Evolutionary conservation across 164 flowering plant species (phyloP), one percentile per base, ranked within the genome.

Genomic region (Nelumbo lutea): DNA sequence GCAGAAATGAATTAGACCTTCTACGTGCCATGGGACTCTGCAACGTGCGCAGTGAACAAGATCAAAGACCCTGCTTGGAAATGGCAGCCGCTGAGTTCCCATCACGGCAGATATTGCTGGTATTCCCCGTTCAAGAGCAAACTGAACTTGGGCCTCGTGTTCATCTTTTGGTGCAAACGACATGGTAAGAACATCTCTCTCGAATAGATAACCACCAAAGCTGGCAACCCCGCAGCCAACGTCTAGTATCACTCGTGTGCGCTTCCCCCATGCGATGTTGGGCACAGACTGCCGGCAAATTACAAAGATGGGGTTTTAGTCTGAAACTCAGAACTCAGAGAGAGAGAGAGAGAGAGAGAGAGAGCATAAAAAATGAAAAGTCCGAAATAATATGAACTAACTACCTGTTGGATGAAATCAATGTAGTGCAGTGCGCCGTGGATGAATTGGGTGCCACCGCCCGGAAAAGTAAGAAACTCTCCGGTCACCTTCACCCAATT

Each of bases 211-310:
- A 38, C 99, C 97, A 0, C 97, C 97, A 71, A 95, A 92, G 74
- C 97, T 95, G 8, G 97, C 98, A 61, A 95, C 97, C 5, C 98
- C 97, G 67, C 96, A 90, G 1, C 98, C 98, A 65, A 95, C 97
- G 73, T 95, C 98, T 64, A 95, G 65, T 40, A 90, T 67, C 44
- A 88, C 93, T 58, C 98, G 73, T 3, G 89, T 87, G 59, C 67
- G 82, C 78, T 86, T 90, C 13, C 97, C 98, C 97, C 97, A 95
- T 52, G 77, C 80, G 58, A 95, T 86, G 3, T 75, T 75, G 0
- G 90, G 88, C 15, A 77, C 84, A 8, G 91, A 42, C 97, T 95
- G 86, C 72, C 27, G 79, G 3, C 61, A 67, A 77, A 70, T 27
- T 61, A 9, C 15, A 42, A 40, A 55, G 38, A 59, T 8, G 40